Evolutionary conservation across 2,329 filamentous ascomycete genomes (phyloP), one percentile per base, ranked within the genome.

Genomic region (Iodosphaeria phyllophila): DNA sequence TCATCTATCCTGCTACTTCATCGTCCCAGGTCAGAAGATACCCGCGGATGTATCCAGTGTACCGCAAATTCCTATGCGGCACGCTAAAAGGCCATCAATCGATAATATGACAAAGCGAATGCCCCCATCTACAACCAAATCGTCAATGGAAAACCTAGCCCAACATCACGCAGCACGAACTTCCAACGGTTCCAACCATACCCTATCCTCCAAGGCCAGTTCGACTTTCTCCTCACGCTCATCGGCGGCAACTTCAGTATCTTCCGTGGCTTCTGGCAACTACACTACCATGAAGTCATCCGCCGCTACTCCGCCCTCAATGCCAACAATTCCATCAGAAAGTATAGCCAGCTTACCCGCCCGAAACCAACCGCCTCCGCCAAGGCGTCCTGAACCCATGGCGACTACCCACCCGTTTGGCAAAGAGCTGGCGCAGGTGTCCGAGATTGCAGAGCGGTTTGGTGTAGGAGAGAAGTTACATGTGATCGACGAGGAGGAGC

Each of bases 371-470:
- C 17, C 30, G 29, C 38, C 40, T 33, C 32, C 39, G 31, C 29
- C n/a, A 20, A 27, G 39, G 37, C 30, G 28, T 35, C 29, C 39
- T 37, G 35, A 43, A 20, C 28, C 26, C 24, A 17, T 29, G 8
- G 35, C 40, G 34, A 29, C 32, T 18, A 49, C 51, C 28, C 55
- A 56, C 46, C 86, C 86, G 0, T 95, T 95, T 40, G 80, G 80
- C 26, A 73, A 75, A 25, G 89, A 98, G 50, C 58, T 95, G 26
- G 82, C 80, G 28, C 77, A 95, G 50, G 79, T 95, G 13, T 82
- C 83, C 26, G 89, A 95, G 50, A 65, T 93, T 10, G 86, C 76
- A 0, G 89, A 95, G 51, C 84, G 93, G 49, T 86, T 82, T 37
- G 70, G 71, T 20, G 60, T 70, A 16, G 61, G 64, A 33, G 60